Base-by-base conservation (phyloP, 768 basidiomycete genomes). In the Strobilomyces dryophilus region DNA sequence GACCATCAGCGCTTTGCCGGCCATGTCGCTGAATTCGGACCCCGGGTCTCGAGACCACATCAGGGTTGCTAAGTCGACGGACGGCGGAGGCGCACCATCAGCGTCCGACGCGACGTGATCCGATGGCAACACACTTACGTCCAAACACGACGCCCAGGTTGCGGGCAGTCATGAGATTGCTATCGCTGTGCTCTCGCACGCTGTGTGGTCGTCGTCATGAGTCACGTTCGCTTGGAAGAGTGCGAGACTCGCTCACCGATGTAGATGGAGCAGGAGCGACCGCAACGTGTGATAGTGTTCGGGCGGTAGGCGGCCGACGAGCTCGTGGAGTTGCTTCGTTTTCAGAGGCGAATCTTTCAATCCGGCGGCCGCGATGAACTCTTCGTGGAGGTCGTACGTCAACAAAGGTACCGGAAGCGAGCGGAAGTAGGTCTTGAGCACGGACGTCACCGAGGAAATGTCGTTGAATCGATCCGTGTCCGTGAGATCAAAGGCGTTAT, bases 61-160 rank as follows among this genome's bases (percentile, higher is more conserved):
- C 18, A 99, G 76, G 1, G 95, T 98, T 11, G 95, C 95, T 98
- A 65, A 49, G 56, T 49, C 35, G 27, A 54, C 24, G 42, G 32
- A 4, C 18, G 18, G 6, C 4, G 17, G 9, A n/a, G 39, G 36
- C 41, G 37, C 12, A 9, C 8, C 5, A 31, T 57, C 47, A 62
- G 47, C 34, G 14, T 29, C 32, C n/a, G 36, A 18, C 18, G 27
- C n/a, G 7, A 9, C 6, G 2, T 14, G 18, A 53, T 29, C 44
- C 8, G 40, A 35, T 10, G 1, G 27, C 27, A 7, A 24, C 43
- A 55, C n/a, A 54, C 95, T 73, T 69, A 98, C 95, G 97, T 61
- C 97, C 97, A 71, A 98, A 98, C 39, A 99, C 95, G 29, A 98
- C 94, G 7, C 97, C 97, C 20, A 99, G 74, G 64, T 98, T 99